Conservation (phyloP, 1,284 basidiomycete genomes). For the Malassezia sp. region DNA sequence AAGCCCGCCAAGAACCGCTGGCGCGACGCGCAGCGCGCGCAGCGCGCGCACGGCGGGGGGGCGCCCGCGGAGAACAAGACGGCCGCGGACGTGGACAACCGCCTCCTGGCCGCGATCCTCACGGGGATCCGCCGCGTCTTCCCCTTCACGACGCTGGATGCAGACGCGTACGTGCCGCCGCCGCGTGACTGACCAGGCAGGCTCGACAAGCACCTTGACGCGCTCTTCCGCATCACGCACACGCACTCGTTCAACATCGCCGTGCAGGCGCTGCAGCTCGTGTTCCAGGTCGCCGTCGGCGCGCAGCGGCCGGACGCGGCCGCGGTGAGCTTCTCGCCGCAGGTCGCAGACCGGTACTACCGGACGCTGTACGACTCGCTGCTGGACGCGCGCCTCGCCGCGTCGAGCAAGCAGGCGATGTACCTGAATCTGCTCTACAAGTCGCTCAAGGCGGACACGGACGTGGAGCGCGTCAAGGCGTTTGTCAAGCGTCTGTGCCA, state of each 20-base stretch:
- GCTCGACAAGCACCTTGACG: constrained; percentile 78
- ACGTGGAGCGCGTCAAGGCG: constrained; percentile 61
- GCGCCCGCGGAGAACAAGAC: constrained; percentile 23
- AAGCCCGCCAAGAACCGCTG: constrained; percentile 49
- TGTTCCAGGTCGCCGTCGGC: constrained; percentile 60
- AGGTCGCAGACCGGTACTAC: constrained; percentile 63
- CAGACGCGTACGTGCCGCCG: constrained; percentile 49
- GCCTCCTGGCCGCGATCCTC: constrained; percentile 76
- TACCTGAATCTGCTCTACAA: constrained; percentile 93
- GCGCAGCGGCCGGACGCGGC: constrained; percentile 7
- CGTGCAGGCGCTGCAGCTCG: constrained; percentile 82
- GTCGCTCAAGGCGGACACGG: constrained; percentile 68
- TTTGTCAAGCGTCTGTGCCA: constrained; percentile 80
- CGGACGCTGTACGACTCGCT: constrained; percentile 80
- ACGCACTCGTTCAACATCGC: constrained; percentile 84
- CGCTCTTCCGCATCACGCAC: constrained; percentile 88
- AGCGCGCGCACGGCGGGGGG: too few relatives aligned
- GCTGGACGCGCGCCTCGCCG: constrained; percentile 66
- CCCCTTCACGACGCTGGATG: constrained; percentile 69
- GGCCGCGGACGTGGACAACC: constrained; percentile 57
- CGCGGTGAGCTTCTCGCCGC: constrained; percentile 12
- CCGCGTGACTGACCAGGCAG: constrained; percentile 42
- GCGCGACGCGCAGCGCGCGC: constrained; percentile 36
- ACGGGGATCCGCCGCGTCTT: constrained; percentile 91
- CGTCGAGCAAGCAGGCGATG: constrained; percentile 89